A percentile compares a stretch with the other conserved stretches of the same genome.
These are phyloP conservation scores for Hypoxylon rickii DNA, from an alignment of 495 filamentous ascomycete species.

Conservation along the genomic window DNA sequence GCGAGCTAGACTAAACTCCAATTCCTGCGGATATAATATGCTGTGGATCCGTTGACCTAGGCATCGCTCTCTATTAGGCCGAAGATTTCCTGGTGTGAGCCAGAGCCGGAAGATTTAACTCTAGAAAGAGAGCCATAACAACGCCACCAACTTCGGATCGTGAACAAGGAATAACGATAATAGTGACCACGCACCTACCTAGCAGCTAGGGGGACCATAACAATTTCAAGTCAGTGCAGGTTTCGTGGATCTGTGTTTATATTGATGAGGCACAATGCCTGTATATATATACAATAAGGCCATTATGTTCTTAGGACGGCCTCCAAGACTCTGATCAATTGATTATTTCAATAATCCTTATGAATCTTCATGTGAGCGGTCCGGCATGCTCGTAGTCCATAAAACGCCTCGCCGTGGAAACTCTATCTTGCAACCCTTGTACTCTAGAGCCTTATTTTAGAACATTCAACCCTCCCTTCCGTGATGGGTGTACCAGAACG, in stretches of 20 bases:
- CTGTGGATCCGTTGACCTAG: slow-evolving; percentile 8
- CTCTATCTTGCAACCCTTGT: slow-evolving; percentile 4
- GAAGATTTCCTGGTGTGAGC: slow-evolving; percentile 5
- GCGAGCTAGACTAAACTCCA: slow-evolving; percentile 2
- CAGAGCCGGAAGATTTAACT: slow-evolving; percentile 16
- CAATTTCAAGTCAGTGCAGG: no score
- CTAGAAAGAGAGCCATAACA: neutral
- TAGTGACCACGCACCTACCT: no score
- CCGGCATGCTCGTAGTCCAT: slow-evolving; percentile 8
- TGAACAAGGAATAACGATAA: no score
- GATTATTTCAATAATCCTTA: slow-evolving; percentile 3
- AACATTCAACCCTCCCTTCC: no score
- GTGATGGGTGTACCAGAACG: slow-evolving; percentile 6
- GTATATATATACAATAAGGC: slow-evolving; percentile 13
- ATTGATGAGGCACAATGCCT: slow-evolving; percentile 4
- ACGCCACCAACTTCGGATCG: neutral
- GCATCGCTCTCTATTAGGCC: slow-evolving; percentile 27
- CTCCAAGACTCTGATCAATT: neutral
- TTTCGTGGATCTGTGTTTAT: no score
- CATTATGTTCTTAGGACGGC: neutral
- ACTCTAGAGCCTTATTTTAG: neutral
- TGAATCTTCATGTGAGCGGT: neutral
- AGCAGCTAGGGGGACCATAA: no score
- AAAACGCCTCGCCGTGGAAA: slow-evolving; percentile 20
- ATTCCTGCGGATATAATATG: slow-evolving; percentile 1